Percentiles rank a stretch among this genome's conserved stretches.
phyloP scores from a whole-genome alignment of 2,329 filamentous ascomycete genomes.

The Zasmidium angulare region DNA sequence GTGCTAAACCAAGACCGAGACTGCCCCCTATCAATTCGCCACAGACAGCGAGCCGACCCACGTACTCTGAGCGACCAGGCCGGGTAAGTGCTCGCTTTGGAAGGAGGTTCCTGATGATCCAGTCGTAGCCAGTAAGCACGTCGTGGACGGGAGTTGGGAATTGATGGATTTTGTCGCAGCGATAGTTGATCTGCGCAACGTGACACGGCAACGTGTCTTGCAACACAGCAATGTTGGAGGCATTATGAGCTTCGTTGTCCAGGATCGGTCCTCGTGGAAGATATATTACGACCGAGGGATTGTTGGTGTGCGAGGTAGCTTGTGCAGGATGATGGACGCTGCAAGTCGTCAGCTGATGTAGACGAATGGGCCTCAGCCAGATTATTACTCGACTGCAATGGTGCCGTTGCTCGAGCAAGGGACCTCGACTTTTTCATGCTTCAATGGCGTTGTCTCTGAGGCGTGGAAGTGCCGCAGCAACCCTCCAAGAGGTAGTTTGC shows the following conservation, averaged over 20 bases:
- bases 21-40: slow-evolving; percentile 51
- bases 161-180: slow-evolving; percentile 35
- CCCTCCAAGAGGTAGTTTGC: background rate
- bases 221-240: slow-evolving; percentile 35
- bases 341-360: background rate
- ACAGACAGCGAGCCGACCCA: slow-evolving; percentile 43
- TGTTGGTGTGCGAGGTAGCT: slow-evolving; percentile 24
- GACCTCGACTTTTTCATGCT: slow-evolving; percentile 6
- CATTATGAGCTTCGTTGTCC: slow-evolving; percentile 31
- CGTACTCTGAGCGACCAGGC: slow-evolving; percentile 26
- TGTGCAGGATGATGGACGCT: slow-evolving; percentile 21
- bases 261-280: slow-evolving; percentile 45
- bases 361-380: background rate
- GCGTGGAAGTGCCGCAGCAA: background rate
- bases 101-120: slow-evolving; percentile 42
- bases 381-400: slow-evolving; percentile 41
- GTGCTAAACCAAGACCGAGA: slow-evolving; percentile 49
- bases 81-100: slow-evolving; percentile 28
- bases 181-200: slow-evolving; percentile 48
- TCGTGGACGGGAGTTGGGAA: slow-evolving; percentile 51
- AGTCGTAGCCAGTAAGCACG: slow-evolving; percentile 49
- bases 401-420: slow-evolving; percentile 45
- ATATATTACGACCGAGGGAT: slow-evolving; percentile 36
- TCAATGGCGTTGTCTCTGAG: background rate
- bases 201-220: slow-evolving; percentile 39